Evolutionary conservation across 805 yeast genomes (phyloP), one percentile per base, ranked within the genome.

Genomic region (Candida schatavii): DNA sequence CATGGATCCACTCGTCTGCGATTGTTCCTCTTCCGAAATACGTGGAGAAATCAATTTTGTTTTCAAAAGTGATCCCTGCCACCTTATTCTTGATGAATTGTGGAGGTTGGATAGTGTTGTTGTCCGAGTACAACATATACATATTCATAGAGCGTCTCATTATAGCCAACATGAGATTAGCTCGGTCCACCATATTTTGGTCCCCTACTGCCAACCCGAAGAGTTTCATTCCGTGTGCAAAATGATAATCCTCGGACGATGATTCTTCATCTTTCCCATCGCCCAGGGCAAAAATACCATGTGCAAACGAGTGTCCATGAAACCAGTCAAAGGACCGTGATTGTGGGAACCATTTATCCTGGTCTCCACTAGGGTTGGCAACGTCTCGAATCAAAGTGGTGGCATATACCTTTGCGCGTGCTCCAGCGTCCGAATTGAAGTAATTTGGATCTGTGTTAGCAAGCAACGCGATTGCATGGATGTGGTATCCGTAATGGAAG

Each of bases 261-360:
- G 86, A 80, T 59, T 85, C 90, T 57, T 85, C 81, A 58, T 84
- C 86, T 50, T 81, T 81, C 22, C 91, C 90, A 59, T 85, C 90
- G 5, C 85, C 86, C 46, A 81, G 72, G 26, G 78, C 73, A 51
- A 77, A 81, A 15, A 84, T 68, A 2, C 91, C 90, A 54, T 81
- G 81, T 0, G 90, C 91, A 78, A 84, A 83, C 0, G 89, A 82
- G 56, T 85, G 90, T 1, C 91, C 91, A 52, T 76, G 76, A 55
- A 65, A 85, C 87, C 87, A 85, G 55, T 83, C 88, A 61, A 83
- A 84, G 5, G 80, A 72, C 54, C 90, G 72, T 35, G 70, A 81
- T 14, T 77, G 81, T 5, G 89, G 89, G 63, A 83, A 84, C 51
- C 59, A 74, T 2, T 56, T 50, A 50, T 85, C 90, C 4, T 62